Conservation (phyloP, 2,329 filamentous ascomycete genomes). For the Coniochaeta sp. region DNA sequence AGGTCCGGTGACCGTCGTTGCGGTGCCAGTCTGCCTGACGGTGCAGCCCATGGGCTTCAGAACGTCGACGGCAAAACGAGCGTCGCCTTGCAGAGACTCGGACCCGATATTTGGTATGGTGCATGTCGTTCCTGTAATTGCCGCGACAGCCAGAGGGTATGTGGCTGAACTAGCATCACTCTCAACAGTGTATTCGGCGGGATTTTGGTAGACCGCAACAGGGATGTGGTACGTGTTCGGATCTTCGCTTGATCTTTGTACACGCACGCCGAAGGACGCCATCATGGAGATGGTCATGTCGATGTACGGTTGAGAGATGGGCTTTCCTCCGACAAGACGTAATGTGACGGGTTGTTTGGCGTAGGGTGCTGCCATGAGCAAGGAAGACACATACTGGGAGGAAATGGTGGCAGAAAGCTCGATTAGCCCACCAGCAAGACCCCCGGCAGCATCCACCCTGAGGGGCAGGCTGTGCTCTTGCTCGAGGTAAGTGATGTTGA, state of each 20-base stretch:
- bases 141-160: conserved; percentile 88
- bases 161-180: conserved; percentile 97
- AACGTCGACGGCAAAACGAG: conserved; percentile 86
- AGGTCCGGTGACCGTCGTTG: conserved; percentile 93
- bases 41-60: conserved; percentile 87
- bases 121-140: conserved; percentile 91
- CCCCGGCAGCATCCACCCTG: conserved; percentile 72
- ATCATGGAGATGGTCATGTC: conserved; percentile 99
- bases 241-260: conserved; percentile 69
- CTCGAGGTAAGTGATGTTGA: conserved; percentile 80
- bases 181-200: conserved; percentile 80
- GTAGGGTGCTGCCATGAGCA: conserved; percentile 95
- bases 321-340: conserved; percentile 88
- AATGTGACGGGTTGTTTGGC: conserved; percentile 90
- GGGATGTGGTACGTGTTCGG: conserved; percentile 93
- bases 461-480: conserved; percentile 78
- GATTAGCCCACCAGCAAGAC: conserved; percentile 80
- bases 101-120: conserved; percentile 96
- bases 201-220: conserved; percentile 74
- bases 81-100: conserved; percentile 86
- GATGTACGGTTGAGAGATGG: conserved; percentile 94
- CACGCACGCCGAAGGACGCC: conserved; percentile 79
- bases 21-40: conserved; percentile 75
- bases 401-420: conserved; percentile 92
- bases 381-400: conserved; percentile 97